Evolutionary conservation across 2,329 filamentous ascomycete species (phyloP).

Genomic region (Fusarium piperis): DNA sequence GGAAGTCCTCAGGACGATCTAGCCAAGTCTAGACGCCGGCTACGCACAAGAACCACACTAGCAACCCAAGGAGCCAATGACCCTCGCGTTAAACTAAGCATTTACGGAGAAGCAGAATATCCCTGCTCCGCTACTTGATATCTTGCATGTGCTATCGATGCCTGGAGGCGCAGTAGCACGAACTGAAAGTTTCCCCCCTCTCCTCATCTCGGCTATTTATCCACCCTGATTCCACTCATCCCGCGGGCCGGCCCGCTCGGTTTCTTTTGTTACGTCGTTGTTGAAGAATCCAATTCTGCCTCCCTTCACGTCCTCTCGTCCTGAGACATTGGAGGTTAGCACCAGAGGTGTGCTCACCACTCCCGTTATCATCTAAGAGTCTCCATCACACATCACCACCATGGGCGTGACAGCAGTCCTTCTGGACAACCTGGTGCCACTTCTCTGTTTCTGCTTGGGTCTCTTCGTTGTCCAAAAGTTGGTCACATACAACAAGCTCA

Average conservation of each 20-base stretch:
- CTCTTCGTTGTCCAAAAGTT: not conserved
- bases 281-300: not conserved
- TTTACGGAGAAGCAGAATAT: not conserved
- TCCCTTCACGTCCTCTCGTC: not conserved
- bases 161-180: not conserved
- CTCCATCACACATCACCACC: no score
- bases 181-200: not conserved
- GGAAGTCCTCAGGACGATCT: not conserved
- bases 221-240: not conserved
- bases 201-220: not conserved
- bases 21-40: not conserved
- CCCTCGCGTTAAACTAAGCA: not conserved
- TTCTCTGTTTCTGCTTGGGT: not conserved
- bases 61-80: not conserved
- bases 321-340: no score
- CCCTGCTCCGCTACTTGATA: not conserved
- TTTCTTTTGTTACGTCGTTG: not conserved
- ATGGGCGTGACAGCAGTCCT: conserved; percentile 4
- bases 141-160: not conserved
- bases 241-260: not conserved
- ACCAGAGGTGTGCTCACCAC: no score
- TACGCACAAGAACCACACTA: not conserved
- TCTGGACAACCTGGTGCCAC: not conserved
- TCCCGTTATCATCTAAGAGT: no score
- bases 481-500: conserved; percentile 2